These are phyloP conservation scores for Prunus campanulata DNA, from an alignment of 306 rosid species.

Conservation along the genomic window DNA sequence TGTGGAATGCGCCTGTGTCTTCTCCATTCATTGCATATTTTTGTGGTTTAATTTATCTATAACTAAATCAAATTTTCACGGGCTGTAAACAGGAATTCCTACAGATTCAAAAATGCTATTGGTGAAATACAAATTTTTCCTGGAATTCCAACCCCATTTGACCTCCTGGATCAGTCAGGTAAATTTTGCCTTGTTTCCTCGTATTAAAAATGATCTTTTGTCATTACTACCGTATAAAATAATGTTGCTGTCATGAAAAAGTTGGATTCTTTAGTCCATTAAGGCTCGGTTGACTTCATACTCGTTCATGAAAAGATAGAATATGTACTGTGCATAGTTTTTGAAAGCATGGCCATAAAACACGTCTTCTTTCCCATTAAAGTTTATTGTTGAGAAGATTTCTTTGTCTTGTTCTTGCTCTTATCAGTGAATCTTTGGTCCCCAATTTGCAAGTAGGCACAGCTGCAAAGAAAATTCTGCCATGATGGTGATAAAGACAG, in stretches of 20 bases:
- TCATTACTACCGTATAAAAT: neutral
- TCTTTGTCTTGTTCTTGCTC: slow-evolving; percentile 36
- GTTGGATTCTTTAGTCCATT: slow-evolving; percentile 11
- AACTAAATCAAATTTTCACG: neutral
- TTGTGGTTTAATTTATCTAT: neutral
- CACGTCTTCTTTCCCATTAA: slow-evolving; percentile 38
- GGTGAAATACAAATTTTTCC: slow-evolving; percentile 8
- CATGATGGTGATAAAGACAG: slow-evolving; percentile 52
- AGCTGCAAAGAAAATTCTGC: slow-evolving; percentile 38
- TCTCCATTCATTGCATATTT: slow-evolving; percentile 11
- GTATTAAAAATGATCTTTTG: neutral
- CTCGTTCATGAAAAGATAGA: slow-evolving; percentile 26
- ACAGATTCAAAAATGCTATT: slow-evolving; percentile 7
- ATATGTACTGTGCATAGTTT: slow-evolving; percentile 25
- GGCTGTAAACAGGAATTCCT: slow-evolving; percentile 13
- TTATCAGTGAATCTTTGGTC: slow-evolving; percentile 56
- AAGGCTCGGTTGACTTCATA: slow-evolving; percentile 23
- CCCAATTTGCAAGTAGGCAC: slow-evolving; percentile 66
- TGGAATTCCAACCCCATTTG: neutral
- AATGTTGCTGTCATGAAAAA: slow-evolving; percentile 17
- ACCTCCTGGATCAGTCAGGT: slow-evolving; percentile 21
- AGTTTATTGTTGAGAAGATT: slow-evolving; percentile 37
- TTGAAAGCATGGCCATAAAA: slow-evolving; percentile 24
- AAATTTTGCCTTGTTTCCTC: slow-evolving; percentile 5
- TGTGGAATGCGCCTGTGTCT: neutral